phyloP scores from a whole-genome alignment of 1,284 basidiomycete genomes.

The Golubevia pallescens region DNA sequence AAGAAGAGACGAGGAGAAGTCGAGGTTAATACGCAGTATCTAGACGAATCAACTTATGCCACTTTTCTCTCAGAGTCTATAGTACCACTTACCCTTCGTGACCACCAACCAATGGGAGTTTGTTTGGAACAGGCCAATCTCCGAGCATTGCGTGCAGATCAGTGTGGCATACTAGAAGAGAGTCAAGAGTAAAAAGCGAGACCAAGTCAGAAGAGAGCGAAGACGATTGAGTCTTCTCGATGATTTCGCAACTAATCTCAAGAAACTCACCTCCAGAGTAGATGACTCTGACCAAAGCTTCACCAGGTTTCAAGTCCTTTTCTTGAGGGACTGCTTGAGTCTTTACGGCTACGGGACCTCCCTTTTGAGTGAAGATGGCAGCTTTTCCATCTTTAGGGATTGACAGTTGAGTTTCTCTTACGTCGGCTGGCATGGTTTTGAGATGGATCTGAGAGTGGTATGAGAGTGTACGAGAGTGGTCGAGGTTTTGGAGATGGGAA shows the following conservation, averaged over 20 bases:
- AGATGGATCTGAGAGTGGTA: background rate
- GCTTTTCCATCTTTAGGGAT: slow-evolving; percentile 27
- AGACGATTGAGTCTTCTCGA: too few relatives aligned
- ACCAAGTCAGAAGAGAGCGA: too few relatives aligned
- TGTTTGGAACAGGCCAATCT: slow-evolving; percentile 66
- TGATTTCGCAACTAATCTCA: too few relatives aligned
- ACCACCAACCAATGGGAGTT: slow-evolving; percentile 79
- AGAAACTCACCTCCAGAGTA: slow-evolving; percentile 27
- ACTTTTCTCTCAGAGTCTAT: background rate
- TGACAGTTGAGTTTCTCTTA: background rate
- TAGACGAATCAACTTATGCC: background rate
- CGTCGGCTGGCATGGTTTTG: background rate
- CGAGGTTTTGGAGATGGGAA: background rate
- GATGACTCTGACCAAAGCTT: slow-evolving; percentile 78
- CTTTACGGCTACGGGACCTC: slow-evolving; percentile 34
- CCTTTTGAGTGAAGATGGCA: slow-evolving; percentile 45
- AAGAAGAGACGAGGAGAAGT: background rate
- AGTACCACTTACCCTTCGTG: slow-evolving; percentile 77
- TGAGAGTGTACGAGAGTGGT: background rate
- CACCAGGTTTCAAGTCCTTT: slow-evolving; percentile 75
- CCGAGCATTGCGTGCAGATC: slow-evolving; percentile 71
- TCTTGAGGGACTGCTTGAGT: slow-evolving; percentile 69
- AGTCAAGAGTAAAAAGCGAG: background rate
- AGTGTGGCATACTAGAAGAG: slow-evolving; percentile 72
- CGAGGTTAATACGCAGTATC: background rate